Conservation (phyloP, 2,329 filamentous ascomycete species). For the Stachybotrys chlorohalonatus region DNA sequence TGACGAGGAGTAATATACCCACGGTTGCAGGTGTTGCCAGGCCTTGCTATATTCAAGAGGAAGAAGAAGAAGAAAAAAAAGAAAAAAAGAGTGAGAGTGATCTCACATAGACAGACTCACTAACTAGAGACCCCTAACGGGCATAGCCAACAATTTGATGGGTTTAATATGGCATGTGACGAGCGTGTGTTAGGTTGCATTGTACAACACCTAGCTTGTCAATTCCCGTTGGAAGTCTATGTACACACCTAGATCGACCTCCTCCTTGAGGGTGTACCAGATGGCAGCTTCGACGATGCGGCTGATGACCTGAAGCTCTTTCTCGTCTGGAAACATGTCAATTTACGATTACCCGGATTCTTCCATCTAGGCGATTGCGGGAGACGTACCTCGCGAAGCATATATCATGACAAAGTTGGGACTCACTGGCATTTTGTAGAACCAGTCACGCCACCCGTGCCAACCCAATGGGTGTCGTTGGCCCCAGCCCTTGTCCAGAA, state of each 20-base stretch:
- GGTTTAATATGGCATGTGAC: too few species aligned
- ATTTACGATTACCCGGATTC: slow-evolving; percentile 1
- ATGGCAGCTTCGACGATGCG: slow-evolving; percentile 65
- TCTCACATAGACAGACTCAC: neutral
- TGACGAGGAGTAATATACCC: slow-evolving; percentile 17
- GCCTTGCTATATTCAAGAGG: too few species aligned
- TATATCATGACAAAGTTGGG: slow-evolving; percentile 75
- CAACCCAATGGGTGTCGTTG: slow-evolving; percentile 61
- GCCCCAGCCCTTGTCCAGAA: slow-evolving; percentile 72
- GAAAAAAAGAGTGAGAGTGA: slow-evolving; percentile 1
- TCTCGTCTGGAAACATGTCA: slow-evolving; percentile 33
- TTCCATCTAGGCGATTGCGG: neutral
- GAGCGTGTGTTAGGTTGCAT: too few species aligned
- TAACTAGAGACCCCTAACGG: neutral
- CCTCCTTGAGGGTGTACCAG: slow-evolving; percentile 51
- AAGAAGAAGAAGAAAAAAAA: neutral
- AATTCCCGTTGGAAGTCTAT: slow-evolving; percentile 1
- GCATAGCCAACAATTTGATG: neutral
- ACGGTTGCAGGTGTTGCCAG: neutral
- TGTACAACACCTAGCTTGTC: too few species aligned
- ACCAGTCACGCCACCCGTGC: slow-evolving; percentile 45
- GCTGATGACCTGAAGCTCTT: slow-evolving; percentile 59
- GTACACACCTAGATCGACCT: slow-evolving; percentile 24
- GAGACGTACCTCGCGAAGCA: slow-evolving; percentile 51
- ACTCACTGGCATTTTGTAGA: slow-evolving; percentile 53